These are phyloP conservation scores for Daldinia vernicosa DNA, from an alignment of 495 filamentous ascomycete genomes.

Conservation along the genomic window DNA sequence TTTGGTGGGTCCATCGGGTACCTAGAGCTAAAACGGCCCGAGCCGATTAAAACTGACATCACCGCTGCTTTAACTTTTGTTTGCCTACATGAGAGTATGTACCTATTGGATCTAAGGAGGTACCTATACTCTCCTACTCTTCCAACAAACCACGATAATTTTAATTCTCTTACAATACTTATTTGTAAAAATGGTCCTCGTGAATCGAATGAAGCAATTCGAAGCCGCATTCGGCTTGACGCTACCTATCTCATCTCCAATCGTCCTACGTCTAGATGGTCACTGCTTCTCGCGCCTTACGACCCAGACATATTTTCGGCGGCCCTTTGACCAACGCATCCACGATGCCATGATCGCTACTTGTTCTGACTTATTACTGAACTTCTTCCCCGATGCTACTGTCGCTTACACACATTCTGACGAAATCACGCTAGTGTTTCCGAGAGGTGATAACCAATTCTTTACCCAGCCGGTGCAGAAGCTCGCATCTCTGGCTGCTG, in stretches of 20 bases:
- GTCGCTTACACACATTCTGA: constrained; percentile 30
- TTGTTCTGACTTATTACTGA: constrained; percentile 23
- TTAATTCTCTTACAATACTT: neutral
- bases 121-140: neutral
- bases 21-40: constrained; percentile 9
- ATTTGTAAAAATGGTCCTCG: constrained; percentile 10
- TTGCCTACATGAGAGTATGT: neutral
- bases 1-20: constrained; percentile 8
- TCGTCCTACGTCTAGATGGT: constrained; percentile 23
- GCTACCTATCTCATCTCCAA: constrained; percentile 17
- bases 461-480: constrained; percentile 19
- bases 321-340: constrained; percentile 23
- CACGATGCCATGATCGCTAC: constrained; percentile 25
- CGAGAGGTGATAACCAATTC: constrained; percentile 8
- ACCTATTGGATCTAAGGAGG: neutral
- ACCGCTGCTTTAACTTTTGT: constrained; percentile 1
- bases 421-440: constrained; percentile 30
- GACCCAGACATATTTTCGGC: constrained; percentile 2
- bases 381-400: constrained; percentile 16
- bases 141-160: neutral
- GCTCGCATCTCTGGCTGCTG: constrained; percentile 22
- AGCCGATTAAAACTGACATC: constrained; percentile 12
- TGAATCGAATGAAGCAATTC: constrained; percentile 30
- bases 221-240: constrained; percentile 11
- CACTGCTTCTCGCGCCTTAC: constrained; percentile 25